These are phyloP conservation scores for Heimioporus sp. DNA, from an alignment of 768 basidiomycete genomes.

Conservation along the genomic window DNA sequence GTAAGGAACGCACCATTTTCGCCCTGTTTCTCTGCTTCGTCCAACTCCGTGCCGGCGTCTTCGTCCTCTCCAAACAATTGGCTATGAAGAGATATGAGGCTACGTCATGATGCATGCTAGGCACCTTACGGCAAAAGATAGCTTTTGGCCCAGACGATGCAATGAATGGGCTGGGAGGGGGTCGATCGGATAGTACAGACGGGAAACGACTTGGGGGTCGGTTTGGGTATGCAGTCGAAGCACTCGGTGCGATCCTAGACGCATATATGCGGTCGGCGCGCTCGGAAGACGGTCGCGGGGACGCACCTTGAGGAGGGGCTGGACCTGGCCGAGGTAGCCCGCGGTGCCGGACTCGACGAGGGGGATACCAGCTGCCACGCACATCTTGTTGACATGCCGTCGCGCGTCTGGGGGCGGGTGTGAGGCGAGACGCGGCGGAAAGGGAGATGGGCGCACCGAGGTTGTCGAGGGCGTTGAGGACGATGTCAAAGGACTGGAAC, in stretches of 20 bases:
- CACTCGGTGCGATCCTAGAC: constrained; percentile 84
- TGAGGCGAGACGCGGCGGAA: background rate
- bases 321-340: constrained; percentile 96
- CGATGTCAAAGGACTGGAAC: constrained; percentile 89
- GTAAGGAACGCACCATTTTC: constrained; percentile 70
- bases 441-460: constrained; percentile 57
- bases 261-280: background rate
- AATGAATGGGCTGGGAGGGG: constrained; percentile 96
- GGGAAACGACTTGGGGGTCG: constrained; percentile 90
- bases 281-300: constrained; percentile 2
- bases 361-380: constrained; percentile 87
- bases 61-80: constrained; percentile 96
- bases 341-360: constrained; percentile 96
- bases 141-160: constrained; percentile 98
- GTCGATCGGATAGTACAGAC: constrained; percentile 98
- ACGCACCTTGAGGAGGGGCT: constrained; percentile 81
- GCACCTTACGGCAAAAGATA: constrained; percentile 82
- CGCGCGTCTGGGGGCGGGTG: constrained; percentile 67
- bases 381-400: constrained; percentile 96
- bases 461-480: constrained; percentile 95
- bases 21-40: constrained; percentile 88
- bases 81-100: constrained; percentile 36
- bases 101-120: background rate
- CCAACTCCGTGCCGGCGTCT: constrained; percentile 76
- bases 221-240: constrained; percentile 94